Base-by-base conservation (phyloP, 2,329 filamentous ascomycete species). In the Zasmidium angulare region DNA sequence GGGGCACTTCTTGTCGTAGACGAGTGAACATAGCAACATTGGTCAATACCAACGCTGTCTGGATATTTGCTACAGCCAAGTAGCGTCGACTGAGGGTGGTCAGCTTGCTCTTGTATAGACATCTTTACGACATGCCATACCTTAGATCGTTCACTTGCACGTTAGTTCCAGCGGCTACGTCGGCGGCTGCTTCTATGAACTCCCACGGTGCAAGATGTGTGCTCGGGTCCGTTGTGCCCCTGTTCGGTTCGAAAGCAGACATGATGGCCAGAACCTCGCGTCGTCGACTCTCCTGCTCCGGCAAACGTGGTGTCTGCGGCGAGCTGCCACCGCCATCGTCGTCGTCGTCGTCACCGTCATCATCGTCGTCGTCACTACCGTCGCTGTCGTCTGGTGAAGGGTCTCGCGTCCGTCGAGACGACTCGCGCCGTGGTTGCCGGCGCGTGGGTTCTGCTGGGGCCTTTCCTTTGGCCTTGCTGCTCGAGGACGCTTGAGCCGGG, bases 291-390 rank as follows among this genome's bases (percentile, higher is more conserved):
- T 43, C 36, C 36, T 43, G 36, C 4, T 9, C 36, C 3, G 36
- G n/a, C 11, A 43, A 10, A 4, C 36, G 9, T 23, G 53, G 43
- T 3, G 43, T 48, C 43, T 50, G 52, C 40, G 50, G 29, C n/a
- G n/a, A n/a, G n/a, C n/a, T n/a, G n/a, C n/a, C n/a, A n/a, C n/a
- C n/a, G n/a, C n/a, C n/a, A n/a, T n/a, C 58, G 19, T 50, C 54
- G 2, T 26, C 46, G 11, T 53, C 50, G 2, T 56, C 58, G 14
- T 59, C 58, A 21, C 59, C 53, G 49, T 58, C 53, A 7, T 56
- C 51, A 19, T 60, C 40, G 21, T 59, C 47, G 2, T 58, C 53
- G 31, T 62, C 56, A 24, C 50, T 23, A 24, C 52, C 56, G 46
- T 61, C 58, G 20, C 57, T 54, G 29, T 56, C 52, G 6, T 58